Evolutionary conservation across 768 basidiomycete genomes (phyloP).

Genomic region (Chiua virens): DNA sequence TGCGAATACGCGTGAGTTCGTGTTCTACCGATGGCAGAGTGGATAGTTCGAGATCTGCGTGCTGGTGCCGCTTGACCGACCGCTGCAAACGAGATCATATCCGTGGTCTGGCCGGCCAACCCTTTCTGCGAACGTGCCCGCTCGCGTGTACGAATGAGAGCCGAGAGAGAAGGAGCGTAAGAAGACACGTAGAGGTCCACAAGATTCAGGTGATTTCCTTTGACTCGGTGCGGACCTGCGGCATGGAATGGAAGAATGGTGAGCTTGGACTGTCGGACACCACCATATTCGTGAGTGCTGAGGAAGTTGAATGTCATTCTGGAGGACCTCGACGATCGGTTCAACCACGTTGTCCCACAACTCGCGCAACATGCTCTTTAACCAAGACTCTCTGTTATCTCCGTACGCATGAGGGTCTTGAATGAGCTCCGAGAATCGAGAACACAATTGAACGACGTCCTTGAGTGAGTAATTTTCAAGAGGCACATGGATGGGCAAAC

Average conservation of each 20-base stretch:
- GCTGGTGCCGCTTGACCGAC: neutral
- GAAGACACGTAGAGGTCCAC: slow-evolving; percentile 1
- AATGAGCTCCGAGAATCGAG: neutral
- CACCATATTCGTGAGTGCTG: too few relatives aligned
- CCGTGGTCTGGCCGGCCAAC: too few relatives aligned
- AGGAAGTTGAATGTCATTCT: too few relatives aligned
- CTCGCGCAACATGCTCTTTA: neutral
- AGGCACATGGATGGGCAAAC: too few relatives aligned
- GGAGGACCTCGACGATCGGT: neutral
- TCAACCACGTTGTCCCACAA: neutral
- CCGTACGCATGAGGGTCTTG: neutral
- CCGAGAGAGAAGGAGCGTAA: neutral
- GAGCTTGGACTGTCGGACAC: too few relatives aligned
- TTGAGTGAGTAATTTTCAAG: too few relatives aligned
- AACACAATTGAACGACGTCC: too few relatives aligned
- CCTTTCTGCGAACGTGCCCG: neutral
- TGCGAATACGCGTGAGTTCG: neutral
- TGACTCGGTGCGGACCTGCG: too few relatives aligned
- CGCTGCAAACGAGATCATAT: neutral
- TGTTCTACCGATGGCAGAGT: neutral
- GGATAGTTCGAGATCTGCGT: too few relatives aligned
- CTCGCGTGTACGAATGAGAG: neutral
- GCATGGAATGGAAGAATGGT: too few relatives aligned
- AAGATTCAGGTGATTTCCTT: too few relatives aligned
- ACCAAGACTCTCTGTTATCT: neutral